Evolutionary conservation across 805 yeast species (phyloP), one percentile per base, ranked within the genome.

Genomic region (Candida silvatica): DNA sequence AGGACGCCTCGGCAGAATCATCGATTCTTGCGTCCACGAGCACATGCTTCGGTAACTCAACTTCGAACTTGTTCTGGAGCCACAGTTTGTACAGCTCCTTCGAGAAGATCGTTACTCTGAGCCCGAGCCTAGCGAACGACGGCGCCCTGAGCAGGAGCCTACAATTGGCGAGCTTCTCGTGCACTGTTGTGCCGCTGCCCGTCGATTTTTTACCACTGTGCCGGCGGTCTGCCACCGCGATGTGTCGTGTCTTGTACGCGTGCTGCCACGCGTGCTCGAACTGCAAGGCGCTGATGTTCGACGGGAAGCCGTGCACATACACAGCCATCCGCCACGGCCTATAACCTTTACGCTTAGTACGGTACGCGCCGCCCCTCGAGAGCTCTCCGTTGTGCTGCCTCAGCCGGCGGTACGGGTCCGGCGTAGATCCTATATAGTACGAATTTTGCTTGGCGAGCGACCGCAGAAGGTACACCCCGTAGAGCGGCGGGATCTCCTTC

Each of bases 211-310:
- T 61, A 15, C 45, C 46, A 20, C 52, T 61, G 2, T 64, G 56
- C 8, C 73, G 50, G 34, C 79, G 53, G 8, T 52, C 51, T 3
- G 50, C 55, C 0, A 44, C 42, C 2, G 55, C 48, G 3, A 83
- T 73, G 48, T 75, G 84, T 26, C 86, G 60, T 0, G 94, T 78
- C 34, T 62, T 65, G 41, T 77, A 64, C 1, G 78, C 62, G 52
- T 83, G 92, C 45, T 84, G 94, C 74, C 83, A 79, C 2, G 94
- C 88, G 55, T 81, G 87, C 48, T 85, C 95, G 54, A 84, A 84
- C 53, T 77, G 88, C 34, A 85, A 56, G 0, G 94, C 94, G 3
- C 78, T 56, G 3, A 77, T 63, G 40, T 72, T 74, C 5, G 76
- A 72, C 0, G 85, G 85, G 49, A 85, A 84, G 3, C 88, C 87